A percentile compares a stretch with the other conserved stretches of the same genome.
Evolutionary conservation across 1,139 yeast genomes (phyloP).

Genomic region (Entelexis sorbosivorans): DNA sequence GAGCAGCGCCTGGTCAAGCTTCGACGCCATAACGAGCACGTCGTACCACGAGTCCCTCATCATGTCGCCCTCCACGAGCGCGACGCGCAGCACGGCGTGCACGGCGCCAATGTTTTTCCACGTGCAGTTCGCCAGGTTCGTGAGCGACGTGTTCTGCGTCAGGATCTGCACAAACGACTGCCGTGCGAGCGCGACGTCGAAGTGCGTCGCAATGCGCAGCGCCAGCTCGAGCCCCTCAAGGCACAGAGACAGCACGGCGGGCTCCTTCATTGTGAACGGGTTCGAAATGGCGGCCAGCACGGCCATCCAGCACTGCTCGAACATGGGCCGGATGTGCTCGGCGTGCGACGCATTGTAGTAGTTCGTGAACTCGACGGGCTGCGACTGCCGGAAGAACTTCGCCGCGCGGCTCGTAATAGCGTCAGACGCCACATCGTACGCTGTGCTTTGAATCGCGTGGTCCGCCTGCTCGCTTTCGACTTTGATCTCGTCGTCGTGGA

Average conservation of each 20-base stretch:
- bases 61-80: constrained; percentile 65
- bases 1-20: constrained; percentile 78
- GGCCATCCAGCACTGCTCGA: constrained; percentile 95
- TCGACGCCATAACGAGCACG: constrained; percentile 71
- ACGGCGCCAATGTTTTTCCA: constrained; percentile 75
- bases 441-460: constrained; percentile 71
- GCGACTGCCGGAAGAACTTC: constrained; percentile 61
- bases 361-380: constrained; percentile 37
- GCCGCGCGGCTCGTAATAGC: constrained; percentile 89
- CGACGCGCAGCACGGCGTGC: constrained; percentile 59
- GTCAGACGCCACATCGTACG: constrained; percentile 81
- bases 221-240: constrained; percentile 79
- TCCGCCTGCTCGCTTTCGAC: constrained; percentile 90
- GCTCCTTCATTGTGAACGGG: constrained; percentile 51
- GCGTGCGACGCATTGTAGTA: constrained; percentile 62
- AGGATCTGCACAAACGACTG: constrained; percentile 84
- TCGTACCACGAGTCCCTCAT: constrained; percentile 75
- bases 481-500: constrained; percentile 73
- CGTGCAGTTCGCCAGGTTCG: constrained; percentile 68
- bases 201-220: constrained; percentile 71
- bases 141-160: constrained; percentile 55
- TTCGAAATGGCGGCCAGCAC: constrained; percentile 88
- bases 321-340: constrained; percentile 85
- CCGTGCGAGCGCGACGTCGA: constrained; percentile 74
- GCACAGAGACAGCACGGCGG: constrained; percentile 51